Evolutionary conservation across 495 filamentous ascomycete species (phyloP), one percentile per base, ranked within the genome.

Genomic region (Xylaria longipes): DNA sequence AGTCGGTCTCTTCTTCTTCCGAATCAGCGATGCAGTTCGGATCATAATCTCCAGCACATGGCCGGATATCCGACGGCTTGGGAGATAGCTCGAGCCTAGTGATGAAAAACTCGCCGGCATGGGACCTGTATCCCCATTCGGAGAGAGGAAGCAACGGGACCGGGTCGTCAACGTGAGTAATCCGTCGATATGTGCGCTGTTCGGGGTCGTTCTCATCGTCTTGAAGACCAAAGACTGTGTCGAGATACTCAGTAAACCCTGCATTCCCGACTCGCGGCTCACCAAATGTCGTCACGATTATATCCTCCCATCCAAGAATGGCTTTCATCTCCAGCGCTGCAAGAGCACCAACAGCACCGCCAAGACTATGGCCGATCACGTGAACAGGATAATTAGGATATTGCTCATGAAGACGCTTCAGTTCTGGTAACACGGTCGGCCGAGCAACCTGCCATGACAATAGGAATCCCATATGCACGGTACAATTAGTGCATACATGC

Each of bases 391-490:
- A 95, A 9, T 87, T 83, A 0, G 93, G 92, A 78, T 95, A 88
- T 50, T 84, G 71, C 69, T 83, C 76, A 7, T 85, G 79, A 3
- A 91, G 85, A 5, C 73, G 70, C 67, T 82, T 77, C 17, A 97
- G 80, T 48, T 87, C 83, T 0, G 89, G 86, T 0, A 96, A 75
- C 6, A 97, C 86, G 15, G 82, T 79, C 15, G 84, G 77, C 60
- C 92, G 89, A 0, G 94, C 92, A 73, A 89, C 88, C 41, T 84
- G 80, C 95, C 95, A 99, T 8, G 93, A 93, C 29, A 85, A 83
- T 78, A 94, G 87, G 81, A 99, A 99, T 20, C 96, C 96, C 33
- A 89, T 89, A 78, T 99, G 96, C 17, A 98, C 97, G 20, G 91
- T 96, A 81, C 96, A 99, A 75, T 95, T 92, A 1, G 81, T 78